Percentiles rank a stretch among this genome's conserved stretches.
phyloP scores from a whole-genome alignment of 208 protist species.

The Endotrypanum monterogeii region DNA sequence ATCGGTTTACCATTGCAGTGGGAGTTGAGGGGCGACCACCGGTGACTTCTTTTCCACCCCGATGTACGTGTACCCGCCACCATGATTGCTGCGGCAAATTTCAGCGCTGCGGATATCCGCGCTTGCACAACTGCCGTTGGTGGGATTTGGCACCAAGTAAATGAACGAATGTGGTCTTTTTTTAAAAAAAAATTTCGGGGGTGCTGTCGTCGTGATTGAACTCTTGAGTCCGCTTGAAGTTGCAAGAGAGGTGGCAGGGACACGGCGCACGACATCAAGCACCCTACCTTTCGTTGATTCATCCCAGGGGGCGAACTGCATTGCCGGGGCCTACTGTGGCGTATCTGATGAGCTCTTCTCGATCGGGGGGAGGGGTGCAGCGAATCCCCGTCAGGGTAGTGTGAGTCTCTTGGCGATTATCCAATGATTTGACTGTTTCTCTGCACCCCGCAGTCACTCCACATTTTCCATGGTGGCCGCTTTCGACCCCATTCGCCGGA shows the following conservation, averaged over 20 bases:
- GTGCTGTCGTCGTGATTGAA: no score
- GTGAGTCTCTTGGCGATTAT: no score
- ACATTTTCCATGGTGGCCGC: slow-evolving; percentile 19
- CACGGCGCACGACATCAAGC: slow-evolving; percentile 17
- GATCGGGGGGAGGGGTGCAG: slow-evolving; percentile 18
- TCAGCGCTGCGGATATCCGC: slow-evolving; percentile 30
- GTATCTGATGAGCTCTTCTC: slow-evolving; percentile 26
- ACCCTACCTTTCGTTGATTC: slow-evolving; percentile 26
- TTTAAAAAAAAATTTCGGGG: no score
- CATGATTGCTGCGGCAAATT: slow-evolving; percentile 24
- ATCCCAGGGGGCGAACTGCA: slow-evolving; percentile 21
- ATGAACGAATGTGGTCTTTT: no score
- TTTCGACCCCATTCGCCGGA: slow-evolving; percentile 34
- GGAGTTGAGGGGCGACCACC: slow-evolving; percentile 22
- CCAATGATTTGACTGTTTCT: slow-evolving; percentile 18
- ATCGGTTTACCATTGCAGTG: slow-evolving; percentile 15
- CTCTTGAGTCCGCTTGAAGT: no score
- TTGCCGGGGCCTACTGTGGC: slow-evolving; percentile 27
- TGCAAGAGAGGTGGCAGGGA: no score
- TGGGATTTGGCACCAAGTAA: slow-evolving; percentile 25
- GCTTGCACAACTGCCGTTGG: slow-evolving; percentile 23
- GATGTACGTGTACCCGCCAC: slow-evolving; percentile 31
- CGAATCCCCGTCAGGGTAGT: no score
- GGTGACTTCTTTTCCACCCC: slow-evolving; percentile 26
- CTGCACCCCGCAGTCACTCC: slow-evolving; percentile 22